Evolutionary conservation across 768 basidiomycete species (phyloP).

Genomic region (Leucocoprinus leucothites): DNA sequence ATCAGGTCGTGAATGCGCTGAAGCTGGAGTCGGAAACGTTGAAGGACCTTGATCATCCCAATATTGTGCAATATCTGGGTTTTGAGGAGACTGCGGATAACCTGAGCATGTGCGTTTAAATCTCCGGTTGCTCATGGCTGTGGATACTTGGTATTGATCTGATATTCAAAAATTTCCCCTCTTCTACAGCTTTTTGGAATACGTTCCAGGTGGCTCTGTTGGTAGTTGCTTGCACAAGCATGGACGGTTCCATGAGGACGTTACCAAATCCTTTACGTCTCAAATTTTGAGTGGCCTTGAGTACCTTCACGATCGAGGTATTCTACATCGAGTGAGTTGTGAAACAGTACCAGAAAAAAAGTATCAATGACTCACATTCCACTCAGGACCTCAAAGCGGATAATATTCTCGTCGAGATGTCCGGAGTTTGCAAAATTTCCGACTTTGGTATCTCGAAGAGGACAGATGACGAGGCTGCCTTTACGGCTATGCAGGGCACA

Average conservation of each 20-base stretch:
- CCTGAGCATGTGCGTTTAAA: conserved; percentile 77
- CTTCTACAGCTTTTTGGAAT: conserved; percentile 84
- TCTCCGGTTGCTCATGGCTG: background rate
- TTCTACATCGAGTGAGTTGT: conserved; percentile 79
- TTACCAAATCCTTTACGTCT: conserved; percentile 87
- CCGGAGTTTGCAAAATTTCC: conserved; percentile 94
- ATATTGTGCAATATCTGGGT: conserved; percentile 97
- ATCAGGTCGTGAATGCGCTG: conserved; percentile 83
- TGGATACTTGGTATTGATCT: conserved; percentile 3
- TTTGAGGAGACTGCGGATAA: conserved; percentile 87
- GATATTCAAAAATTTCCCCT: background rate
- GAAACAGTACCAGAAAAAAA: background rate
- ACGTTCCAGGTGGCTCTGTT: conserved; percentile 96
- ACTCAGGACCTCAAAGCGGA: conserved; percentile 92
- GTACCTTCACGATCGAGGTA: conserved; percentile 89
- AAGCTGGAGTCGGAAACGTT: conserved; percentile 95
- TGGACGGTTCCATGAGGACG: conserved; percentile 88
- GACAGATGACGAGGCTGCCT: conserved; percentile 81
- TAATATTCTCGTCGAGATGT: conserved; percentile 93
- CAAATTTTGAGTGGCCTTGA: conserved; percentile 92
- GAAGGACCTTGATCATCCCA: conserved; percentile 94
- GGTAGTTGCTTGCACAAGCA: conserved; percentile 88
- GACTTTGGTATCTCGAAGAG: conserved; percentile 99
- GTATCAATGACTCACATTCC: conserved; percentile 5
- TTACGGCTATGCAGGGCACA: conserved; percentile 94